phyloP scores from a whole-genome alignment of 1,139 yeast species.

The Blastobotrys serpentis region DNA sequence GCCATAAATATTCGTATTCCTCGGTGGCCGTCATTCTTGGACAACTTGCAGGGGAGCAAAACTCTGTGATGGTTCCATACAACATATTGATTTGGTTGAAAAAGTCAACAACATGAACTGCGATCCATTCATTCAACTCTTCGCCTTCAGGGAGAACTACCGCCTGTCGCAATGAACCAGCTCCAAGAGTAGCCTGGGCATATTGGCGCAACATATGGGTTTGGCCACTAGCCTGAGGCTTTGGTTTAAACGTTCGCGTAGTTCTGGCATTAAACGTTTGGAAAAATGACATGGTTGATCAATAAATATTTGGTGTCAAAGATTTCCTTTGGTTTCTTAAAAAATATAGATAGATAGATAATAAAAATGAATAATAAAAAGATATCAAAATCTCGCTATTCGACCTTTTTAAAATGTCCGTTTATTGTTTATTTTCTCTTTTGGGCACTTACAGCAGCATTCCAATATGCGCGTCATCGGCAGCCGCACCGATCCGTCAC shows the following conservation, averaged over 20 bases:
- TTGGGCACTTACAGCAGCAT: neutral
- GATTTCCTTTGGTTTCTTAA: too few species aligned
- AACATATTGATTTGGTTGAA: constrained; percentile 96
- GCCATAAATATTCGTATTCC: constrained; percentile 96
- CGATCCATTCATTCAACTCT: constrained; percentile 91
- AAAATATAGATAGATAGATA: too few species aligned
- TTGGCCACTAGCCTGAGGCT: constrained; percentile 26
- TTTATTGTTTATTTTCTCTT: constrained; percentile 4
- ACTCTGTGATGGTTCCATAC: constrained; percentile 93
- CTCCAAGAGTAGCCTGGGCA: constrained; percentile 93
- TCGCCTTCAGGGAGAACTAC: constrained; percentile 93
- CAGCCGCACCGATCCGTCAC: neutral
- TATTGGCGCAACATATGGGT: constrained; percentile 54
- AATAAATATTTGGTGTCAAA: constrained; percentile 1
- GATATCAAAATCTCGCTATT: neutral
- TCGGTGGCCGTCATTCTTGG: constrained; percentile 97
- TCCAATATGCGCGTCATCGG: constrained; percentile 2
- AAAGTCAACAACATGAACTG: constrained; percentile 74
- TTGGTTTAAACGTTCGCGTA: constrained; percentile 31
- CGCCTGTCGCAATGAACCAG: constrained; percentile 88
- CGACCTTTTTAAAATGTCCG: neutral
- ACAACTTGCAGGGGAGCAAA: constrained; percentile 88
- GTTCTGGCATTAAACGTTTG: constrained; percentile 32
- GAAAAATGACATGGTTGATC: constrained; percentile 26
- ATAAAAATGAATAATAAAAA: too few species aligned